Percentiles rank a stretch among this genome's conserved stretches.
These are phyloP conservation scores for Barnettozyma siamensis DNA, from an alignment of 805 yeast species.

Conservation along the genomic window DNA sequence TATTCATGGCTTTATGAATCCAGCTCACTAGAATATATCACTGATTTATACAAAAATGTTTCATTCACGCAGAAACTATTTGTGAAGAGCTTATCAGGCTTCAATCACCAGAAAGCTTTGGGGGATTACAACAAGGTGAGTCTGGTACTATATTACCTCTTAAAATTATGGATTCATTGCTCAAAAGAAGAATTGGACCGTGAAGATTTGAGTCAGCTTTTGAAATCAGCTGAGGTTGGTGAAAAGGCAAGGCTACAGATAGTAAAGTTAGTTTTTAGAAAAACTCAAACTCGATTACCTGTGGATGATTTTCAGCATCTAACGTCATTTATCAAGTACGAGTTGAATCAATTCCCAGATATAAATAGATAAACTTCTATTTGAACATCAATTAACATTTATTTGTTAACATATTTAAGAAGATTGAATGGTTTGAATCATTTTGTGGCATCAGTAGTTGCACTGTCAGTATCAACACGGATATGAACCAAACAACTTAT, in stretches of 20 bases:
- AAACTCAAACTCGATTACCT: neutral
- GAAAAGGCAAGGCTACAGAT: constrained; percentile 5
- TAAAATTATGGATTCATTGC: constrained; percentile 14
- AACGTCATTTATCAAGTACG: neutral
- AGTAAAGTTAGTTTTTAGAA: neutral
- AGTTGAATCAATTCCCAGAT: neutral
- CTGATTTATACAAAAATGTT: constrained; percentile 11
- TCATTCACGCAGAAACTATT: constrained; percentile 11
- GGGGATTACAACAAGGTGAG: constrained; percentile 14
- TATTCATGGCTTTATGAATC: constrained; percentile 9
- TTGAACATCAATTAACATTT: no score
- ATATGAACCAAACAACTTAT: constrained; percentile 56
- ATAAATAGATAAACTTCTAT: neutral
- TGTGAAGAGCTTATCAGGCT: neutral
- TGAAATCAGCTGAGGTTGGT: constrained; percentile 12
- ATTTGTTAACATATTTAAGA: no score
- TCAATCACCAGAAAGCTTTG: constrained; percentile 4
- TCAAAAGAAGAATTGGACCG: neutral
- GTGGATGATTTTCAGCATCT: neutral
- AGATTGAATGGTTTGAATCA: no score
- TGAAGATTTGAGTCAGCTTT: neutral
- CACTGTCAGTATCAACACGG: constrained; percentile 31
- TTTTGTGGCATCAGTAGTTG: no score
- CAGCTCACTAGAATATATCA: constrained; percentile 2
- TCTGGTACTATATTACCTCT: constrained; percentile 7